Percentiles rank a stretch among this genome's conserved stretches.
These are phyloP conservation scores for Hypomyces rosellus DNA, from an alignment of 2,329 filamentous ascomycete genomes.

Conservation along the genomic window DNA sequence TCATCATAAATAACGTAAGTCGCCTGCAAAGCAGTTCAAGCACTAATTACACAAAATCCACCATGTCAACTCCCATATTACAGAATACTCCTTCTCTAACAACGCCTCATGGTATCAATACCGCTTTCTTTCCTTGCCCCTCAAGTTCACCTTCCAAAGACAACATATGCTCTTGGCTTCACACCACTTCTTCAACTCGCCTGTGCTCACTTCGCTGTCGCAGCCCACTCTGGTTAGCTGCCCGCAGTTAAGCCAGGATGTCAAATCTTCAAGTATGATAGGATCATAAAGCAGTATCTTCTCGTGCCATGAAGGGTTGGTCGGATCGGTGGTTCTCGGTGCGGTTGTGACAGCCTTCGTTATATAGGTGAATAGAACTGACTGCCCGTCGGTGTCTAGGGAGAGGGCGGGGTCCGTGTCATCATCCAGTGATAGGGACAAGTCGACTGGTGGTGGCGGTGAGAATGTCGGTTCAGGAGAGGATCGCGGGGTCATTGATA, in stretches of 20 bases:
- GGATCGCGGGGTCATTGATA: constrained; percentile 27
- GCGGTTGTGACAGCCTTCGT: constrained; percentile 47
- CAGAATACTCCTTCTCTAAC: not conserved
- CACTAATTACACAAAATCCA: not conserved
- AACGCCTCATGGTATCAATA: constrained; percentile 12
- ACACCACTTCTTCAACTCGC: constrained; percentile 81
- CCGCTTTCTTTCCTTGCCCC: constrained; percentile 49
- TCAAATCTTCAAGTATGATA: constrained; percentile 78
- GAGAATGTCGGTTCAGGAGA: constrained; percentile 37
- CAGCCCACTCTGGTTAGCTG: constrained; percentile 56
- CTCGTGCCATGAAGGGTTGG: constrained; percentile 71
- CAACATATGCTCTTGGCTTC: constrained; percentile 82
- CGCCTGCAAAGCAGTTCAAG: not conserved
- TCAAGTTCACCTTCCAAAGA: constrained; percentile 56
- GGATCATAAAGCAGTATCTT: constrained; percentile 93
- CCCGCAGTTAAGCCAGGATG: constrained; percentile 73
- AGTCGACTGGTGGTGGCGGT: constrained; percentile 35
- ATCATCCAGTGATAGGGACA: constrained; percentile 39
- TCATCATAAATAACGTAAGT: too few species aligned
- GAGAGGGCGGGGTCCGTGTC: constrained; percentile 39
- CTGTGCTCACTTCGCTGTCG: constrained; percentile 56
- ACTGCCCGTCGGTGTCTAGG: constrained; percentile 34
- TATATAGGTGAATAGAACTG: constrained; percentile 45
- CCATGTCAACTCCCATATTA: not conserved
- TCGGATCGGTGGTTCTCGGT: constrained; percentile 43